Evolutionary conservation across 108 stramenopile species (phyloP).

Genomic region (Skeletonema grethae): DNA sequence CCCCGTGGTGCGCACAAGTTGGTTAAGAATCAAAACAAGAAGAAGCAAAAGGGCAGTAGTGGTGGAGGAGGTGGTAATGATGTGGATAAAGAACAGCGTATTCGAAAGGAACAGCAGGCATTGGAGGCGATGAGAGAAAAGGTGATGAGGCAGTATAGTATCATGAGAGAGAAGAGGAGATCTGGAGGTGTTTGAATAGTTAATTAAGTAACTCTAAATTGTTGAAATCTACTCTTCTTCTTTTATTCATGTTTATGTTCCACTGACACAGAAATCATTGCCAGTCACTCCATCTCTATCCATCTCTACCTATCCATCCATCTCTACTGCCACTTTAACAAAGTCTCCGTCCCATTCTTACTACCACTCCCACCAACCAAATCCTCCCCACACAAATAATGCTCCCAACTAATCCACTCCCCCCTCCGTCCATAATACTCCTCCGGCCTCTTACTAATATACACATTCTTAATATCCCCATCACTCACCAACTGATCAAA

Average conservation of each 20-base stretch:
- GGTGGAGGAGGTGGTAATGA: not conserved
- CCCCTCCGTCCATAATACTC: conserved; percentile 72
- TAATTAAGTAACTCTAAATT: too few relatives aligned
- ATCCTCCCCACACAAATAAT: conserved; percentile 49
- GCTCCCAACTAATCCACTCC: conserved; percentile 78
- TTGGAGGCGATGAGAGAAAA: conserved; percentile 46
- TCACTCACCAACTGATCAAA: conserved; percentile 62
- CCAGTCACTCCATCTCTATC: too few relatives aligned
- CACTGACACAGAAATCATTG: too few relatives aligned
- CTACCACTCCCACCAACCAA: too few relatives aligned
- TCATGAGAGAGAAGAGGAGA: conserved; percentile 38
- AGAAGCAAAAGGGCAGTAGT: not conserved
- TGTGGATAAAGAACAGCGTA: conserved; percentile 15
- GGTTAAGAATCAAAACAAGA: conserved; percentile 18
- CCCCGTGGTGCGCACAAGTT: conserved; percentile 38
- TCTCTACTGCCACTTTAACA: too few relatives aligned
- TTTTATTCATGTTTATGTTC: too few relatives aligned
- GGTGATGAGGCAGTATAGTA: conserved; percentile 48
- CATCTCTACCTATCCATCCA: too few relatives aligned
- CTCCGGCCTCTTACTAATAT: conserved; percentile 74
- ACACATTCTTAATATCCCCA: conserved; percentile 67
- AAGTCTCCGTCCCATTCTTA: too few relatives aligned
- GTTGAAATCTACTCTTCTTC: too few relatives aligned
- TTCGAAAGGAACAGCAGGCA: conserved; percentile 37
- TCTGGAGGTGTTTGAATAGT: not conserved